A percentile compares a stretch with the other conserved stretches of the same genome.
These are phyloP conservation scores for Cornus florida DNA, from an alignment of 148 eudicot species.

Conservation along the genomic window DNA sequence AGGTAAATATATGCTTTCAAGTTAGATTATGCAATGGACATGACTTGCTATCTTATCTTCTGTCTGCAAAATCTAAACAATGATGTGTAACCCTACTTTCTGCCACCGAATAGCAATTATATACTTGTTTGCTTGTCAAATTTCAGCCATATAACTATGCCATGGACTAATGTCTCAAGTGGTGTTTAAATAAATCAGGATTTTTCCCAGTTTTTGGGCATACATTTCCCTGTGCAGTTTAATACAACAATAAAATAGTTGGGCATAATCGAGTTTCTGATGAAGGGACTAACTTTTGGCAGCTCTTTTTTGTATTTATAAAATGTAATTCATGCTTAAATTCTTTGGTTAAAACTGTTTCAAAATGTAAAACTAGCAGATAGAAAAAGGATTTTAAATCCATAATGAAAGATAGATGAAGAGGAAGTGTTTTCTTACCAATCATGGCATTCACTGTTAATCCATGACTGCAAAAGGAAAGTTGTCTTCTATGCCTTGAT, in stretches of 20 bases:
- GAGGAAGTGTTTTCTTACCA: neutral
- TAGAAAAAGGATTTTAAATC: neutral
- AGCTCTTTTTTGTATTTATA: no score
- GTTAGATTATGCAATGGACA: neutral
- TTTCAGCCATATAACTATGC: no score
- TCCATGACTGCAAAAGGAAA: neutral
- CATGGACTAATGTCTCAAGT: no score
- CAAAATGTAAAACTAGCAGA: neutral
- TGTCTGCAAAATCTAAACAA: no score
- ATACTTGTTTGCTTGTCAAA: no score
- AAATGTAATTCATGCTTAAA: no score
- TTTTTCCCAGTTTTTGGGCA: neutral
- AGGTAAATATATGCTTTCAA: constrained; percentile 38
- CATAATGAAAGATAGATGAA: neutral
- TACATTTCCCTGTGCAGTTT: neutral
- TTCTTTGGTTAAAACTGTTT: neutral
- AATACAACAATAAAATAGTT: no score
- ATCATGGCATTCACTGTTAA: neutral
- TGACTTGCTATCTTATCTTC: neutral
- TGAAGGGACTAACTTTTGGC: neutral
- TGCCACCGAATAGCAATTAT: no score
- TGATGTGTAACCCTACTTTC: neutral
- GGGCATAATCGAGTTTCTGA: neutral
- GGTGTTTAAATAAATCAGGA: no score
- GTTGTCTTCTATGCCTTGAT: neutral